Conservation (phyloP, 805 yeast species). For the Gaillardinia entomophila region DNA sequence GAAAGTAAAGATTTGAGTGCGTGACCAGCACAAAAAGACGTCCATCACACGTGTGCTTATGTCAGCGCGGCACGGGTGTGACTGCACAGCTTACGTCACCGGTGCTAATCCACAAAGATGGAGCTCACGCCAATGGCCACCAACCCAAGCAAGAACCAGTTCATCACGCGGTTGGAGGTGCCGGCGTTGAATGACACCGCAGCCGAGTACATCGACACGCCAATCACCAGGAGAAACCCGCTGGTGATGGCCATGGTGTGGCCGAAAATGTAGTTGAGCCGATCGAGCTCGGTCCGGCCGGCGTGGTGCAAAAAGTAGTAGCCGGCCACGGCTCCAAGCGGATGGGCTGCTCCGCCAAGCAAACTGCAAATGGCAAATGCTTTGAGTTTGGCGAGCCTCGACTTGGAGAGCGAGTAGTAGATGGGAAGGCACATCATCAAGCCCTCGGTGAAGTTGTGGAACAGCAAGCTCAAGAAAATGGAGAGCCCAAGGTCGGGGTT, state of each 20-base stretch:
- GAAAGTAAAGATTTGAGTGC: no score
- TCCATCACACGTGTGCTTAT: no score
- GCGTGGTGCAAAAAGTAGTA: slow-evolving; percentile 32
- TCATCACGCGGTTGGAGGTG: slow-evolving; percentile 49
- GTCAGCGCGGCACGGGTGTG: no score
- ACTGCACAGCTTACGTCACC: no score
- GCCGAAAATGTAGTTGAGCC: slow-evolving; percentile 48
- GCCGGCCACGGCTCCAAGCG: slow-evolving; percentile 80
- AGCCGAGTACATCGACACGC: slow-evolving; percentile 80
- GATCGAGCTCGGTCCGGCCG: slow-evolving; percentile 22
- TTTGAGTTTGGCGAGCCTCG: slow-evolving; percentile 39
- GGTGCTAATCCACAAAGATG: slow-evolving; percentile 13
- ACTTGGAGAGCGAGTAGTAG: slow-evolving; percentile 58
- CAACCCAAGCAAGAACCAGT: slow-evolving; percentile 60
- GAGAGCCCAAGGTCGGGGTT: slow-evolving; percentile 60
- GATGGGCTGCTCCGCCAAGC: slow-evolving; percentile 82
- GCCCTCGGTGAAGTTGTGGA: slow-evolving; percentile 93
- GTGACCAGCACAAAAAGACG: no score
- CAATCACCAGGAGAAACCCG: slow-evolving; percentile 79
- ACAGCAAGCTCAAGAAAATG: slow-evolving; percentile 76
- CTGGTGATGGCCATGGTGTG: slow-evolving; percentile 63
- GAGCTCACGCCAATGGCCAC: slow-evolving; percentile 46
- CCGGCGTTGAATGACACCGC: slow-evolving; percentile 74
- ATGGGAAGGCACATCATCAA: slow-evolving; percentile 90
- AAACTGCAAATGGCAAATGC: slow-evolving; percentile 64